phyloP scores from a whole-genome alignment of 441 rosid species.

The Jatropha multifida region DNA sequence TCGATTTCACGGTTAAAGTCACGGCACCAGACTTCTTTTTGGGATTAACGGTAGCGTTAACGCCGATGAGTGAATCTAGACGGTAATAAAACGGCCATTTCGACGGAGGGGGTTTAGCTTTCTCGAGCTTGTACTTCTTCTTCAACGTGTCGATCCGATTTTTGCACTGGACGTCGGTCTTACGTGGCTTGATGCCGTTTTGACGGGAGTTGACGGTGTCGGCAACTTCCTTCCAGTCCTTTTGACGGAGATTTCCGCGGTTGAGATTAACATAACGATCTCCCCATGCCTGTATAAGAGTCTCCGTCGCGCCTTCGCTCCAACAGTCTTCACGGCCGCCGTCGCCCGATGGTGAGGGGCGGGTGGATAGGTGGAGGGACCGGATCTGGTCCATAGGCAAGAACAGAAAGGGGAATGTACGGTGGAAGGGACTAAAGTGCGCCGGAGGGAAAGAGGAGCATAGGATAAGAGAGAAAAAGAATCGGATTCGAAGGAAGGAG shows the following conservation, averaged over 20 bases:
- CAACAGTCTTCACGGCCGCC: slow-evolving; percentile 57
- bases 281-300: slow-evolving; percentile 69
- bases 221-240: slow-evolving; percentile 75
- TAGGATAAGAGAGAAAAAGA: slow-evolving; percentile 24
- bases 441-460: slow-evolving; percentile 28
- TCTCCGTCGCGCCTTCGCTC: slow-evolving; percentile 61
- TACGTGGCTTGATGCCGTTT: slow-evolving; percentile 37
- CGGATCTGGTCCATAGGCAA: slow-evolving; percentile 41
- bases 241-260: slow-evolving; percentile 66
- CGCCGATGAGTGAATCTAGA: slow-evolving; percentile 52
- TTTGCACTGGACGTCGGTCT: slow-evolving; percentile 77
- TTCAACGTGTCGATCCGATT: slow-evolving; percentile 79
- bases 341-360: slow-evolving; percentile 12
- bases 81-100: slow-evolving; percentile 50
- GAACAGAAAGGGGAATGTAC: neutral
- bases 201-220: slow-evolving; percentile 51
- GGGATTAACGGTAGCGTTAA: slow-evolving; percentile 9
- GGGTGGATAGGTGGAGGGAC: slow-evolving; percentile 26
- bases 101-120: slow-evolving; percentile 44
- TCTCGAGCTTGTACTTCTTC: slow-evolving; percentile 80
- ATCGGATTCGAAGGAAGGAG: slow-evolving; percentile 17
- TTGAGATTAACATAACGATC: slow-evolving; percentile 54
- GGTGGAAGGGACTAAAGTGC: slow-evolving; percentile 25
- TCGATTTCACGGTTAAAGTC: slow-evolving; percentile 24
- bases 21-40: slow-evolving; percentile 28